Evolutionary conservation across 306 rosid genomes (phyloP), one percentile per base, ranked within the genome.

Genomic region (Vachellia collinsii): DNA sequence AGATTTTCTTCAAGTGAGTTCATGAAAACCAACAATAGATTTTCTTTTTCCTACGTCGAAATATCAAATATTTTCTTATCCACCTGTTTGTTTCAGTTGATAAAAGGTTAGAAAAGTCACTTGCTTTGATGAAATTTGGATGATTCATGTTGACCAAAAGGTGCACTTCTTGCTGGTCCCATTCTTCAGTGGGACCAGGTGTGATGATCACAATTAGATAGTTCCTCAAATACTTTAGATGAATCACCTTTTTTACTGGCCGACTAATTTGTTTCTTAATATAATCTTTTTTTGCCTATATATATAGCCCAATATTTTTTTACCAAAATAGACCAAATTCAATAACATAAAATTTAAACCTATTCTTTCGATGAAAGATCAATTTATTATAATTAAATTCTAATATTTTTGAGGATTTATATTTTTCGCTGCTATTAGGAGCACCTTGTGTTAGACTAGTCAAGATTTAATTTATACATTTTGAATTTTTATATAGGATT

Each of bases 71-170:
- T 53, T 41, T 78, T 70, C 39, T 74, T 36, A 50, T 34, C 3
- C 48, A 38, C 8, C 11, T 7, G 22, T 9, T 16, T 7, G 34
- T 44, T 70, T 77, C 12, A 19, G 20, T 1, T 34, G 56, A 76
- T 11, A 5, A 62, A 10, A 48, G 50, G 71, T 34, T 48, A 10
- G 34, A 51, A 46, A 51, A 11, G 2, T 16, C 3, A 0, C 12
- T 42, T 37, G 46, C 16, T 78, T 69, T 6, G 48, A 61, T 50
- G 78, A 59, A 70, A 16, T 38, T 82, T 48, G 50, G 69, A 68
- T 77, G 72, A 11, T 48, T 64, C 25, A 41, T 39, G 62, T 34
- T 69, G 79, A 72, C 53, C 84, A 75, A 4, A 79, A 85, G 75
- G 58, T 4, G 3, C 68, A 67, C 83, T n/a, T 34, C 75, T 4